A percentile compares a stretch with the other conserved stretches of the same genome.
Conservation (phyloP, 148 eudicot genomes). For the Vaccinium corymbosum region DNA sequence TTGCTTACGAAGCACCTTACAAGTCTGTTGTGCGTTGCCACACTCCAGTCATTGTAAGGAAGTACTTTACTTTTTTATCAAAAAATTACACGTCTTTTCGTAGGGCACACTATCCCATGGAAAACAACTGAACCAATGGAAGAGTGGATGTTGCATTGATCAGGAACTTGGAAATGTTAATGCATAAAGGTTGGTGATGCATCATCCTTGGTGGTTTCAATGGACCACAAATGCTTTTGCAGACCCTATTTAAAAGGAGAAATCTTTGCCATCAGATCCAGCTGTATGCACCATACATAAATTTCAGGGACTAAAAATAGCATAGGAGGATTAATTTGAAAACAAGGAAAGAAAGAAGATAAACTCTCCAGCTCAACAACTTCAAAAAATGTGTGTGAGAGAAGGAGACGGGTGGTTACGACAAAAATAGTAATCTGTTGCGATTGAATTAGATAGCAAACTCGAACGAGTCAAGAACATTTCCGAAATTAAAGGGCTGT, state of each 20-base stretch:
- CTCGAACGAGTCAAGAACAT: background rate
- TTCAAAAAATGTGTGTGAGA: background rate
- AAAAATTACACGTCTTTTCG: no score
- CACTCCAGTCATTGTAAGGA: no score
- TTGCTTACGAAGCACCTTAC: no score
- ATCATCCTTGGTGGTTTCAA: background rate
- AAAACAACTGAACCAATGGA: background rate
- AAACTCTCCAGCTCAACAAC: constrained; percentile 1
- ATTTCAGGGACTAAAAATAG: constrained; percentile 9
- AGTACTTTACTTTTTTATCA: no score
- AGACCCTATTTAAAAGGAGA: background rate
- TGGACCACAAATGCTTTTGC: background rate
- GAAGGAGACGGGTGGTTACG: background rate
- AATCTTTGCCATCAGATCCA: background rate
- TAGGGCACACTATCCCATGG: no score
- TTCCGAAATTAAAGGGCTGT: background rate
- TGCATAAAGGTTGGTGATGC: background rate
- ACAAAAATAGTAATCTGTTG: background rate
- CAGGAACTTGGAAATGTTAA: background rate
- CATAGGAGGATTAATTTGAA: background rate
- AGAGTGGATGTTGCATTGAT: background rate
- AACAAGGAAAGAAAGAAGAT: background rate
- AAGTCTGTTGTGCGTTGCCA: no score
- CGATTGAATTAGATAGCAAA: background rate
- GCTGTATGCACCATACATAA: background rate